Conservation (phyloP, 1,284 basidiomycete species). For the Boletus calvinii region DNA sequence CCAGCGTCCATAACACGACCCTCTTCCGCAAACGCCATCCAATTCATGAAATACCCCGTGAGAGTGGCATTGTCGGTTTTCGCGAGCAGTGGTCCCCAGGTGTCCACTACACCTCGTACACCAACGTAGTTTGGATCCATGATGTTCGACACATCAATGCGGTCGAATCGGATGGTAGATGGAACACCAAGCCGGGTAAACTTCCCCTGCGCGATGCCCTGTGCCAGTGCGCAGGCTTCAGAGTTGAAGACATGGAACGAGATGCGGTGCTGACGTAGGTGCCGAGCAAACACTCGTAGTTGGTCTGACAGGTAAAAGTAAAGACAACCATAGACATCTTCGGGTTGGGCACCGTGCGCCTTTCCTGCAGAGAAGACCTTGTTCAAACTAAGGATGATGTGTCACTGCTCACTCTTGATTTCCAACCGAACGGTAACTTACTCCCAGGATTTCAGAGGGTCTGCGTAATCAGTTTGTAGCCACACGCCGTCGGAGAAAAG, state of each 20-base stretch:
- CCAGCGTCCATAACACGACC: conserved; percentile 11
- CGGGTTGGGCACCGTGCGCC: conserved; percentile 36
- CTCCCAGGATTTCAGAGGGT: conserved; percentile 45
- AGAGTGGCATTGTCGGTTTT: conserved; percentile 31
- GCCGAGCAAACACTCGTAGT: conserved; percentile 35
- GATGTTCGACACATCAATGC: conserved; percentile 47
- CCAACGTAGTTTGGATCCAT: conserved; percentile 43
- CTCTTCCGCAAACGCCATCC: conserved; percentile 30
- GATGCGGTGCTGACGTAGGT: conserved; percentile 35
- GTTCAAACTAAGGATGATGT: conserved; percentile 9
- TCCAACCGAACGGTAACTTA: conserved; percentile 24
- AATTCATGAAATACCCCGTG: conserved; percentile 49
- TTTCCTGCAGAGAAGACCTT: conserved; percentile 35
- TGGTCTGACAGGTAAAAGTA: conserved; percentile 44
- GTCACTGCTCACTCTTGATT: conserved; percentile 6
- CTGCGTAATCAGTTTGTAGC: conserved; percentile 39
- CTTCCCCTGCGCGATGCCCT: conserved; percentile 11
- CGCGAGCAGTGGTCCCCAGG: conserved; percentile 40
- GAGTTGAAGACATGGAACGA: conserved; percentile 30
- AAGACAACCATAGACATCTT: conserved; percentile 48
- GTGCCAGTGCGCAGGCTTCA: conserved; percentile 33
- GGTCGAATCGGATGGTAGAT: conserved; percentile 36
- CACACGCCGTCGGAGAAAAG: conserved; percentile 39
- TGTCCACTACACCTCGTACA: conserved; percentile 29
- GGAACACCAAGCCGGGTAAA: conserved; percentile 22